Evolutionary conservation across 495 filamentous ascomycete genomes (phyloP).

Genomic region (Podospora australis): DNA sequence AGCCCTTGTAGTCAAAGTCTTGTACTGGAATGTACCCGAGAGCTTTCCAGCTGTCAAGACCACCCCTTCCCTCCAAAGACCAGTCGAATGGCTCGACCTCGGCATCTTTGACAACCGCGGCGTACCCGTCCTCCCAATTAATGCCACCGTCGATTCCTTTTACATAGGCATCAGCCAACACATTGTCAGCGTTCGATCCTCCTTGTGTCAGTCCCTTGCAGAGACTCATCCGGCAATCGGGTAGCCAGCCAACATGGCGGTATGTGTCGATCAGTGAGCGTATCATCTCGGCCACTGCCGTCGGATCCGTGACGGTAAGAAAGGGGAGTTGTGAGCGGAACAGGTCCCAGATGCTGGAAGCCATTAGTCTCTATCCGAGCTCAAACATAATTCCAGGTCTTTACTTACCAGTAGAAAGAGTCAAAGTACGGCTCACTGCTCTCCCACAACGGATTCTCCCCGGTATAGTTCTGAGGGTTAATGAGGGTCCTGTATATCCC

Average conservation of each 20-base stretch:
- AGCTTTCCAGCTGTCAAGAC: slow-evolving; percentile 60
- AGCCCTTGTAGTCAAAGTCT: slow-evolving; percentile 61
- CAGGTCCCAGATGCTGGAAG: slow-evolving; percentile 56
- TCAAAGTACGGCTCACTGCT: slow-evolving; percentile 73
- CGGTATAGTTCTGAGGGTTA: slow-evolving; percentile 71
- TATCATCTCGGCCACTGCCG: slow-evolving; percentile 58
- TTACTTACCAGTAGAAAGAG: slow-evolving; percentile 62
- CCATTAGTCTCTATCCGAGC: not conserved
- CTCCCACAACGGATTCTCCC: slow-evolving; percentile 69
- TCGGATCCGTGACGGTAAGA: slow-evolving; percentile 61
- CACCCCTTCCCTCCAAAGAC: slow-evolving; percentile 64
- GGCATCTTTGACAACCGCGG: slow-evolving; percentile 68
- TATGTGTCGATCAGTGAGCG: slow-evolving; percentile 68
- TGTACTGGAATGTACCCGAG: slow-evolving; percentile 64
- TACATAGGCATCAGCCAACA: slow-evolving; percentile 63
- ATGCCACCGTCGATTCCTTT: slow-evolving; percentile 58
- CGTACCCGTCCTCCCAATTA: slow-evolving; percentile 68
- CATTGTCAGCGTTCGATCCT: slow-evolving; percentile 72
- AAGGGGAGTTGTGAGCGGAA: slow-evolving; percentile 67
- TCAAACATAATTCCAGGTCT: slow-evolving; percentile 11
- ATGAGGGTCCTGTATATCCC: slow-evolving; percentile 67
- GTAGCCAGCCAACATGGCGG: slow-evolving; percentile 59
- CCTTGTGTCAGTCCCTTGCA: slow-evolving; percentile 68
- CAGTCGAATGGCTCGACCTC: slow-evolving; percentile 68
- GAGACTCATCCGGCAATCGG: slow-evolving; percentile 58